Evolutionary conservation across 345 rosid species (phyloP).

Genomic region (Syzygium jambos): DNA sequence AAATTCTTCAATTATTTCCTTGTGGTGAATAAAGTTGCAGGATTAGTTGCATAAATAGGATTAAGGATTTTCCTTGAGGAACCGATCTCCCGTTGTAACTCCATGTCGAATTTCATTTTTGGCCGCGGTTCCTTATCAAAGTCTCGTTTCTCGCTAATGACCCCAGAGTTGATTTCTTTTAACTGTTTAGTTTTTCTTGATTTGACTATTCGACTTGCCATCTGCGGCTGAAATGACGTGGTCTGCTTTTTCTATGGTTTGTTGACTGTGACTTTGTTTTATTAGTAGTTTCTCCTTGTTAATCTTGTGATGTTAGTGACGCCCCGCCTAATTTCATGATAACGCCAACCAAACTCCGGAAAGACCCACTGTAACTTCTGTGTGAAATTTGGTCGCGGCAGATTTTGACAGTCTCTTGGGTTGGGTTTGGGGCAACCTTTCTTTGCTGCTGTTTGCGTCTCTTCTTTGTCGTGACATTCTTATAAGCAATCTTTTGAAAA

Average conservation of each 20-base stretch:
- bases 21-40: neutral
- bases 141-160: neutral
- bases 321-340: neutral
- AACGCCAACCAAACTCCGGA: neutral
- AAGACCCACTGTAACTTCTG: neutral
- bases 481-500: neutral
- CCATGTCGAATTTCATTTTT: neutral
- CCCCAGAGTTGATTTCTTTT: neutral
- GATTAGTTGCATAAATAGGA: neutral
- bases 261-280: neutral
- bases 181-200: neutral
- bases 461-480: neutral
- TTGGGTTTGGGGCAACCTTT: neutral
- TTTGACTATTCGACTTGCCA: neutral
- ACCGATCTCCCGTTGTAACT: neutral
- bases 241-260: neutral
- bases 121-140: neutral
- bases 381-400: neutral
- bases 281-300: neutral
- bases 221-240: neutral
- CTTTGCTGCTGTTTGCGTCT: neutral
- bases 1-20: neutral
- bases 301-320: neutral
- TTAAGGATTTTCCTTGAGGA: neutral
- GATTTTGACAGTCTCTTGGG: neutral